Evolutionary conservation across 805 yeast genomes (phyloP).

Genomic region (Starmerella roubikii): DNA sequence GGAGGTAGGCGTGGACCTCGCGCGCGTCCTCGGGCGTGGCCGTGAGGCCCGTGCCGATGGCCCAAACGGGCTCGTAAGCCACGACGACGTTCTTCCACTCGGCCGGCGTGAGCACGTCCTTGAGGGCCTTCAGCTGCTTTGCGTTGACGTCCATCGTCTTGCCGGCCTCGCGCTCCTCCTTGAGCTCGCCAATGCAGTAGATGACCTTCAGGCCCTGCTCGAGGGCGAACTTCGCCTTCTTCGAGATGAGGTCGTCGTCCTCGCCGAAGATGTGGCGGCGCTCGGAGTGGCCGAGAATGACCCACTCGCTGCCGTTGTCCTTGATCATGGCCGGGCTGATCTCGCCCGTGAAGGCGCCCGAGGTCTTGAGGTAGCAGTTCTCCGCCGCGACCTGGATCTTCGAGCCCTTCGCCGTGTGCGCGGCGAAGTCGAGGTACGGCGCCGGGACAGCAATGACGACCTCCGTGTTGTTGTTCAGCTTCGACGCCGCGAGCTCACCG

Average conservation of each 20-base stretch:
- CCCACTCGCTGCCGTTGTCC: conserved; percentile 91
- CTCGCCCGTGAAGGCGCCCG: conserved; percentile 99
- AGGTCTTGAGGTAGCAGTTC: conserved; percentile 71
- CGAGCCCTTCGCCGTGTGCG: conserved; percentile 46
- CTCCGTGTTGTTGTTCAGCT: conserved; percentile 65
- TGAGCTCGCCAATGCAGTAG: conserved; percentile 94
- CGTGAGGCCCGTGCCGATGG: conserved; percentile 98
- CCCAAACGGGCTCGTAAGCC: conserved; percentile 99
- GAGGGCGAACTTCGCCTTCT: conserved; percentile 86
- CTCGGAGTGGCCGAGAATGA: conserved; percentile 94
- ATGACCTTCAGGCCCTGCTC: conserved; percentile 83
- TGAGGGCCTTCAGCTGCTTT: conserved; percentile 81
- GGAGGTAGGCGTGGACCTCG: conserved; percentile 78
- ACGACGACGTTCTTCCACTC: conserved; percentile 90
- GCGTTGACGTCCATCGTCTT: conserved; percentile 74
- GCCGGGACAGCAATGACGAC: conserved; percentile 96
- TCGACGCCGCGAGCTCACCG: conserved; percentile 65
- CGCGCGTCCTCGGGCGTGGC: conserved; percentile 98
- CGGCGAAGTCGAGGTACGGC: conserved; percentile 73
- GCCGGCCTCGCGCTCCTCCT: conserved; percentile 86
- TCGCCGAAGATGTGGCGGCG: conserved; percentile 91
- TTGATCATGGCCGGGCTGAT: conserved; percentile 74
- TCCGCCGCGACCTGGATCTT: conserved; percentile 80
- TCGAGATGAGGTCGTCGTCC: conserved; percentile 79
- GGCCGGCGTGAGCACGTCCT: conserved; percentile 44